Evolutionary conservation across 164 flowering plant genomes (phyloP), one percentile per base, ranked within the genome.

Genomic region (Buxus sempervirens): DNA sequence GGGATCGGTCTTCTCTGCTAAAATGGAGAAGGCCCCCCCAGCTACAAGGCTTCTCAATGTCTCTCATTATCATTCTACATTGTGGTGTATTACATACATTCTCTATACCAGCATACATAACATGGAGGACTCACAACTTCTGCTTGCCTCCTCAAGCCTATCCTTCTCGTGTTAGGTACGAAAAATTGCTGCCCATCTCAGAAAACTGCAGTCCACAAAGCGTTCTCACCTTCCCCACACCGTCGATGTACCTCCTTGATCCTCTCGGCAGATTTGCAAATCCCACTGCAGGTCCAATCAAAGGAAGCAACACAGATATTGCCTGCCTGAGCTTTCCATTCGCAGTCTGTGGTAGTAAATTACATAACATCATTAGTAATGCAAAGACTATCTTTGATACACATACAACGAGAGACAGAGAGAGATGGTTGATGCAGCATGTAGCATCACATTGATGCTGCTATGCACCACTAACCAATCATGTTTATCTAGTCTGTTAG

Each of bases 261-360:
- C 83, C 98, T 85, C 62, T 93, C 98, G 0, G 84, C 82, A 13
- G 98, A 89, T 65, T 77, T 85, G 85, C 98, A 93, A 22, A 93
- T 87, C 22, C 98, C 98, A 56, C 98, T 93, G 85, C 98, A 93
- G 66, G 82, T 86, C 98, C 98, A 93, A 49, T 93, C 97, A 63
- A 93, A 93, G 0, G 98, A 91, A 54, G 97, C 97, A 74, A 90
- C 91, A 72, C 98, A 93, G 62, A 84, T 67, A 65, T 91, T 93
- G 70, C 98, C 98, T 42, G 96, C 98, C 72, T 90, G 98, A 60
- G 96, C 97, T 78, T 89, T 93, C 98, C 98, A 93, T 78, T 93
- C 96, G 51, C 96, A 93, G 77, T 90, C 98, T 93, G 85, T 27
- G 68, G 73, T 65, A 72, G 74, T 22, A 62, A 65, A 57, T 64